Base-by-base conservation (phyloP, 495 filamentous ascomycete genomes). In the Penicillium nucicola region DNA sequence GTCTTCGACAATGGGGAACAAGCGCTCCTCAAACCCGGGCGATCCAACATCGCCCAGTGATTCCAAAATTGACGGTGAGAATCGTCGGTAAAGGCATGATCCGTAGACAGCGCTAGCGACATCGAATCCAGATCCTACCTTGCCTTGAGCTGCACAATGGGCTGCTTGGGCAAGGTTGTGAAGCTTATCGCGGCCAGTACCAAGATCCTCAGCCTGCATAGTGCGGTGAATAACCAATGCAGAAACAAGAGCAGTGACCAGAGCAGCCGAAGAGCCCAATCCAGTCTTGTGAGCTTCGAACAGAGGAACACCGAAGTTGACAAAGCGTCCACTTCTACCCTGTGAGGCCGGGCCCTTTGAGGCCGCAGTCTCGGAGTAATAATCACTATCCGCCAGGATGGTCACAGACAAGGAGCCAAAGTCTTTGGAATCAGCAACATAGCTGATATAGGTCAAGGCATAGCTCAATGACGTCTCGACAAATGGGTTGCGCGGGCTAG, bases 81-180 rank as follows among this genome's bases (percentile, higher is more conserved):
- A 98, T 22, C 93, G 87, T 17, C 85, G 81, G 77, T 98, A 98
- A 6, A 87, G 70, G 61, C 90, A 96, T 15, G 87, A 89, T 12
- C 93, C 93, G 61, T 90, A 96, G 31, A 93, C 87, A 10, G 93
- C 93, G 31, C 87, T 82, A 1, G 92, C 95, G n/a, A 98, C 88
- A 66, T 98, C 93, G 60, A 98, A 98, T 22, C 93, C 93, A 2
- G 87, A 92, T 40, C 93, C 93, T 5, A 98, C 84, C 67, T 97
- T 98, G 18, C 93, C 93, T 69, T 98, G 93, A 0, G 93, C 93
- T 2, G 92, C 89, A 64, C 92, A 96, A 72, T 98, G 93, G 1
- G 91, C 86, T 5, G 87, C 86, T 72, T 98, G 93, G 6, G 92
- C 84, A 28, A 98, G 81, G 66, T 97, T 97, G 71, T 98, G 95